Base-by-base conservation (phyloP, 371 early-diverging fungal genomes). In the Mycotypha africana region DNA sequence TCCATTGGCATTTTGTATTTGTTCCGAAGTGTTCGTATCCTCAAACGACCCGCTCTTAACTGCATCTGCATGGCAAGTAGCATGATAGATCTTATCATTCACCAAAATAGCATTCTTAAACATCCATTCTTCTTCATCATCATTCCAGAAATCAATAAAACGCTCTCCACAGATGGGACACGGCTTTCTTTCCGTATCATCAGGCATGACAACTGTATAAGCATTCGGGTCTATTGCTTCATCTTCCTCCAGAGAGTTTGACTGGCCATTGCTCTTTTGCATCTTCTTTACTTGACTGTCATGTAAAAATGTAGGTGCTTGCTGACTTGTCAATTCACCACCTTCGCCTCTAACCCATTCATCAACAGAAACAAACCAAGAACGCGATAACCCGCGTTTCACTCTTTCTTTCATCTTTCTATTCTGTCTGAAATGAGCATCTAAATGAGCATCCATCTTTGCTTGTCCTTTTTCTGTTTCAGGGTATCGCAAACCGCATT, bases 341-440 rank as follows among this genome's bases (percentile, higher is more conserved):
- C 61, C 71, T 31, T 61, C 55, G 48, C 75, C 75, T 45, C 50
- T 60, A 33, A 74, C 57, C 75, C 75, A 74, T 44, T 70, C 88
- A 32, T 76, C 76, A 30, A 85, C 89, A 10, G 65, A 67, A 0
- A 90, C 70, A 63, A 88, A 92, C 95, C 94, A 96, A 35, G 86
- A 88, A 33, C 95, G 79, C 16, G 89, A 85, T 32, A 86, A 58
- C 2, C 88, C 84, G 35, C 84, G 80, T 51, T 81, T 82, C 20
- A 74, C 83, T 40, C 78, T 81, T 52, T 89, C 86, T 60, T 89
- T 89, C 59, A 78, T 63, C 11, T 90, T 76, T 41, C 88, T 71
- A 58, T 94, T 94, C 62, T 89, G 91, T 41, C 94, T 78, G 62
- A 94, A 96, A 62, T 96, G 97, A 75, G 91, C 89, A 51, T 96